Percentiles rank a stretch among this genome's conserved stretches.
phyloP scores from a whole-genome alignment of 345 rosid species.

The Citrus mangshanensis region DNA sequence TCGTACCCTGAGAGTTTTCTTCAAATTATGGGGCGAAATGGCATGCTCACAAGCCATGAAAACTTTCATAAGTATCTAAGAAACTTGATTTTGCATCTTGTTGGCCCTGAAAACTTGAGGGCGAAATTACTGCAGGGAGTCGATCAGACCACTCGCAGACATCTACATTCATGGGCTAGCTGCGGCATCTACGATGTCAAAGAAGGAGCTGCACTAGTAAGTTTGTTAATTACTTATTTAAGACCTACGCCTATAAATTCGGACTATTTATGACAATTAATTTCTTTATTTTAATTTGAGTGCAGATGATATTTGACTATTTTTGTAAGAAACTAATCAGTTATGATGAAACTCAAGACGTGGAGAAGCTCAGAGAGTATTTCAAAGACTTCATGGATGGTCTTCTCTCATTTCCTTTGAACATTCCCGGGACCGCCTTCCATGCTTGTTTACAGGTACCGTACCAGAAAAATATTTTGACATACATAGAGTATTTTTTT shows the following conservation, averaged over 20 bases:
- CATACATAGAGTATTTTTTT: too few species aligned
- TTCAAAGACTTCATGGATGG: conserved; percentile 28
- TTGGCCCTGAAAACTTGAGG: conserved; percentile 35
- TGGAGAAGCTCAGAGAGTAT: conserved; percentile 17
- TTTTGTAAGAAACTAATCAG: conserved; percentile 28
- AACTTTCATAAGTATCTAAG: conserved; percentile 32
- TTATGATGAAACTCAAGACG: conserved; percentile 16
- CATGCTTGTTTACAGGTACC: conserved; percentile 31
- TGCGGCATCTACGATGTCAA: background rate
- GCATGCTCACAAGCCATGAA: conserved; percentile 24
- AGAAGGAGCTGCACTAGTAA: background rate
- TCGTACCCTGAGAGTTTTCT: conserved; percentile 33
- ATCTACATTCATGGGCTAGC: background rate
- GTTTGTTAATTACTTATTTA: background rate
- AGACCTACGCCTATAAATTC: too few species aligned
- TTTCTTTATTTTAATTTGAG: too few species aligned
- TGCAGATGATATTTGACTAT: conserved; percentile 36
- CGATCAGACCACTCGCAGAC: conserved; percentile 12
- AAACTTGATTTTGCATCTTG: conserved; percentile 27
- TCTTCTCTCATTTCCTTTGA: conserved; percentile 32
- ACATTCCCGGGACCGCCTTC: conserved; percentile 40
- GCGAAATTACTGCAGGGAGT: conserved; percentile 18
- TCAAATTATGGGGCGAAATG: conserved; percentile 30
- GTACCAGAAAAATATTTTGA: too few species aligned
- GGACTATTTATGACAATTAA: too few species aligned